Evolutionary conservation across 148 eudicot species (phyloP).

Genomic region (Rhododendron henanense): DNA sequence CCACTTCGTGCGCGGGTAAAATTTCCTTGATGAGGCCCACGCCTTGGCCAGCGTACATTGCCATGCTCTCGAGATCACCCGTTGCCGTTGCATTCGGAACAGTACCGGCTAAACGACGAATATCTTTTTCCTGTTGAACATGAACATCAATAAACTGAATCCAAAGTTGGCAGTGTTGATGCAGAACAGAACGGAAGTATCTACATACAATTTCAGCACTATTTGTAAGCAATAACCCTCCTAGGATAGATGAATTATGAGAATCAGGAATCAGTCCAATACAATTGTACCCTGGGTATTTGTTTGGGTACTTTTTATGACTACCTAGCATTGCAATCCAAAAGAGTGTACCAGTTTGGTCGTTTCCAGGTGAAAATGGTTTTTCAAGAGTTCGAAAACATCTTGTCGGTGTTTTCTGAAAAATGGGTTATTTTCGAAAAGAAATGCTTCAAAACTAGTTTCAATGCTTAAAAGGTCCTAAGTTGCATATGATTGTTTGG

Average conservation of each 20-base stretch:
- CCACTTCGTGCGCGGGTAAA: slow-evolving; percentile 65
- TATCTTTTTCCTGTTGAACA: slow-evolving; percentile 64
- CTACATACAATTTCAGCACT: neutral
- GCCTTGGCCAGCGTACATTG: slow-evolving; percentile 86
- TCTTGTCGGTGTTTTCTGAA: neutral
- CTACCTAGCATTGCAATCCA: neutral
- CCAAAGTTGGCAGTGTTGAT: neutral
- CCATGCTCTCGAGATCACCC: slow-evolving; percentile 94
- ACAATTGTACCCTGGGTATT: neutral
- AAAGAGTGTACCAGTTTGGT: neutral
- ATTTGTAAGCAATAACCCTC: neutral
- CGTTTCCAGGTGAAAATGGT: neutral
- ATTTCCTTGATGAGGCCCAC: slow-evolving; percentile 82
- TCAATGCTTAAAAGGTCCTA: neutral
- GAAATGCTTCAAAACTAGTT: neutral
- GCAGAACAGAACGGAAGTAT: neutral
- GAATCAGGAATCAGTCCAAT: neutral
- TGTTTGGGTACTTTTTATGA: neutral
- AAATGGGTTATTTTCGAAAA: neutral
- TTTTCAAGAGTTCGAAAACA: neutral
- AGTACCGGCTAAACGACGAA: slow-evolving; percentile 73
- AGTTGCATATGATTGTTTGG: neutral
- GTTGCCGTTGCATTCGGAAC: slow-evolving; percentile 74
- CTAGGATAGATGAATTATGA: neutral
- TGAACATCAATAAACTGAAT: neutral